Conservation (phyloP, 441 rosid species). For the Adansonia gregorii region DNA sequence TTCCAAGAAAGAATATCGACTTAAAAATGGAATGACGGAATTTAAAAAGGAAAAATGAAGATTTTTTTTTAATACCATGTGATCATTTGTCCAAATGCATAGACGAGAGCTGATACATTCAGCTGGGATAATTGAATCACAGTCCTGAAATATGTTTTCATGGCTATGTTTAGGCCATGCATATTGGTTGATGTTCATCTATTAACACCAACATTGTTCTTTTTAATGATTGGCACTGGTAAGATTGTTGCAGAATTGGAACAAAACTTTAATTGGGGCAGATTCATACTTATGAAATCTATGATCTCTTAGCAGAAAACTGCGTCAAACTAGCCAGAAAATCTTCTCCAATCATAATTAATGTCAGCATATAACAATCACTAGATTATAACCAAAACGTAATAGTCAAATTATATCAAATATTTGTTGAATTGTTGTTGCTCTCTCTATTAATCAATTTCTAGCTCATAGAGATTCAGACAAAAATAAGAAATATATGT, state of each 20-base stretch:
- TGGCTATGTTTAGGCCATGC: background rate
- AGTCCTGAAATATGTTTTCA: too few species aligned
- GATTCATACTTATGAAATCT: background rate
- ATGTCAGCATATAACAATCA: background rate
- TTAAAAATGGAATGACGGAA: background rate
- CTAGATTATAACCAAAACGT: background rate
- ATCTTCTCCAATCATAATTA: slow-evolving; percentile 5
- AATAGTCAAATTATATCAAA: slow-evolving; percentile 11
- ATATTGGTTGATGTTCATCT: background rate
- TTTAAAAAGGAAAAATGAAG: too few species aligned
- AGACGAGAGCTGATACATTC: background rate
- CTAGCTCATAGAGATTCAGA: background rate
- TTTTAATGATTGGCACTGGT: background rate
- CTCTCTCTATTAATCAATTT: background rate
- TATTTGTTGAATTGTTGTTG: background rate
- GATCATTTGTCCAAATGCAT: background rate
- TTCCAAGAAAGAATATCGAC: background rate
- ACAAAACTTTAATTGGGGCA: background rate
- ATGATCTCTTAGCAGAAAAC: background rate
- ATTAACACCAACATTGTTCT: background rate
- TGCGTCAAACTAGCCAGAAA: background rate
- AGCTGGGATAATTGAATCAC: background rate
- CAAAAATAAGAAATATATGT: background rate
- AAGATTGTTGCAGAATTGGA: background rate
- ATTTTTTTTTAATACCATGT: background rate